Conservation (phyloP, 1,284 basidiomycete genomes). For the Gymnopus androsaceus region DNA sequence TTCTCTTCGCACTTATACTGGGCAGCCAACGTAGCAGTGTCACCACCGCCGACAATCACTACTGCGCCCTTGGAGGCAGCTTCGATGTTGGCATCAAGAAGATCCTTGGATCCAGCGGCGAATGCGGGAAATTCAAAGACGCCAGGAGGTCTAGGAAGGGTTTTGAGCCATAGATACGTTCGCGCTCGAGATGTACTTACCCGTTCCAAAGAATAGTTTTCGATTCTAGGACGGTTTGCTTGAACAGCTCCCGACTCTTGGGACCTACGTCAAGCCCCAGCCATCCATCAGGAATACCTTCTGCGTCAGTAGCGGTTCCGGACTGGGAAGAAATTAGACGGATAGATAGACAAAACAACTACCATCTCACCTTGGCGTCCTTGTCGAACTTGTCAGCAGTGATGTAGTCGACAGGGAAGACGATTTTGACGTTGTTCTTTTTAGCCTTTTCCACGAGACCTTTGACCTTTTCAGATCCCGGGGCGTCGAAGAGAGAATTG, state of each 20-base stretch:
- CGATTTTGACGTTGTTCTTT: conserved; percentile 90
- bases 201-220: conserved; percentile 99
- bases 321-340: conserved; percentile 44
- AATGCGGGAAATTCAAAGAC: conserved; percentile 98
- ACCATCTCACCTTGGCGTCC: conserved; percentile 70
- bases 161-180: conserved; percentile 3
- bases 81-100: conserved; percentile 87
- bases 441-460: conserved; percentile 91
- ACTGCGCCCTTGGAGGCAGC: conserved; percentile 86
- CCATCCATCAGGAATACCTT: conserved; percentile 93
- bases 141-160: conserved; percentile 74
- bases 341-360: not conserved
- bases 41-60: conserved; percentile 94
- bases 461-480: conserved; percentile 87
- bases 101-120: conserved; percentile 81
- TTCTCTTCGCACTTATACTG: conserved; percentile 83
- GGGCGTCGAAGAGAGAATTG: conserved; percentile 90
- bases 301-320: conserved; percentile 74
- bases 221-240: conserved; percentile 78
- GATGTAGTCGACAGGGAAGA: conserved; percentile 95
- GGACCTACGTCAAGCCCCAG: conserved; percentile 92
- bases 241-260: conserved; percentile 82
- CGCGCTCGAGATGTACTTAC: conserved; percentile 37
- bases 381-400: conserved; percentile 96
- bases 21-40: conserved; percentile 90